Evolutionary conservation across 2,329 filamentous ascomycete species (phyloP).

Genomic region (Lachnellula cervina): DNA sequence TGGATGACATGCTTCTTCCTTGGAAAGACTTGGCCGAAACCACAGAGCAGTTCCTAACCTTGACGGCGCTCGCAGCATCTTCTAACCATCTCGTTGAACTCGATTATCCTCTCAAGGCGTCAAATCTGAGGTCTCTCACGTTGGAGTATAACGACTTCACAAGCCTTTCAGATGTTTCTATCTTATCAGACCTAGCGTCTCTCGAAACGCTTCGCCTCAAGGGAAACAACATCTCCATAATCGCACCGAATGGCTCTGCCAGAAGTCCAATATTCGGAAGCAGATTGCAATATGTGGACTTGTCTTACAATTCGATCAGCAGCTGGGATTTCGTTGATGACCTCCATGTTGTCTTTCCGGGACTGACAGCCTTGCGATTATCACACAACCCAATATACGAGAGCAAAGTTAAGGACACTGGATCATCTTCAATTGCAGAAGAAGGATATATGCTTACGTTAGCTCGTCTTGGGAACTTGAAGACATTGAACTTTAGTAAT

Average conservation of each 20-base stretch:
- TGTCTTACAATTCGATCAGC: constrained; percentile 66
- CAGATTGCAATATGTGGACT: constrained; percentile 52
- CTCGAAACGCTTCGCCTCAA: constrained; percentile 67
- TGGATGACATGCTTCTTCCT: constrained; percentile 62
- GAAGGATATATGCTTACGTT: constrained; percentile 87
- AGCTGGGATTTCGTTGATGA: constrained; percentile 71
- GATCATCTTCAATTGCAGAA: constrained; percentile 54
- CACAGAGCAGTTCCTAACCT: constrained; percentile 47
- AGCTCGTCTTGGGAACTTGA: constrained; percentile 65
- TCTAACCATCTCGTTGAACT: constrained; percentile 55
- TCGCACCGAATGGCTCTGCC: constrained; percentile 35
- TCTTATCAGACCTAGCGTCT: constrained; percentile 46
- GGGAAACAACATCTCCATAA: constrained; percentile 65
- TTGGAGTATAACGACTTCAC: constrained; percentile 70
- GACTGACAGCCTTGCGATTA: constrained; percentile 69
- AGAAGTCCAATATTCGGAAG: constrained; percentile 15
- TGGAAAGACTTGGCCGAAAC: constrained; percentile 60
- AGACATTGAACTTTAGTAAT: constrained; percentile 66
- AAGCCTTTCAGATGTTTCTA: constrained; percentile 50
- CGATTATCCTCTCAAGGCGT: constrained; percentile 32
- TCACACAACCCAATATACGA: constrained; percentile 79
- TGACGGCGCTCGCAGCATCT: constrained; percentile 48
- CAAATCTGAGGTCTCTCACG: constrained; percentile 53
- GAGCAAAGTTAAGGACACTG: constrained; percentile 33
- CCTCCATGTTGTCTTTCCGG: constrained; percentile 64